Evolutionary conservation across 2,329 filamentous ascomycete species (phyloP).

Genomic region (Penicillium sp.): DNA sequence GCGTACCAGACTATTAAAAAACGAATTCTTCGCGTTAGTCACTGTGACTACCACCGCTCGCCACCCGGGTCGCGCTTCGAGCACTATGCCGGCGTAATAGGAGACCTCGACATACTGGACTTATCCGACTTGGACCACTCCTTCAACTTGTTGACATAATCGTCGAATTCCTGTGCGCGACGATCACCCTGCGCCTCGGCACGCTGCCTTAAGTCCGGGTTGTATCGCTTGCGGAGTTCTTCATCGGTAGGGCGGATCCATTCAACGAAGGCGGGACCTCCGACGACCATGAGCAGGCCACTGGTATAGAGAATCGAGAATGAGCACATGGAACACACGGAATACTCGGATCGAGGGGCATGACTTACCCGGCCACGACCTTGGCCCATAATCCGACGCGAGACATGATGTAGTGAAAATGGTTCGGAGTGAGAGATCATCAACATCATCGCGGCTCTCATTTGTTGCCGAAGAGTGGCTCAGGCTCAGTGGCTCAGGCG

Average conservation of each 20-base stretch:
- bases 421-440: conserved; percentile 10
- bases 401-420: conserved; percentile 39
- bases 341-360: conserved; percentile 6
- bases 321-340: neutral
- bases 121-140: conserved; percentile 89
- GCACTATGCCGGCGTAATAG: neutral
- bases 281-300: conserved; percentile 70
- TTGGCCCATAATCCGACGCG: conserved; percentile 58
- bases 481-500: conserved; percentile 13
- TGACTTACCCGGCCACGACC: conserved; percentile 67
- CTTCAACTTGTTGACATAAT: conserved; percentile 82
- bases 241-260: conserved; percentile 77
- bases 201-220: conserved; percentile 87
- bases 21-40: conserved; percentile 5
- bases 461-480: conserved; percentile 15
- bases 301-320: conserved; percentile 48
- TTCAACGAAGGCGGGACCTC: conserved; percentile 80
- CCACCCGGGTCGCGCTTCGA: neutral
- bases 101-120: conserved; percentile 63
- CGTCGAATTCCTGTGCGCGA: conserved; percentile 81
- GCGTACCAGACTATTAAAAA: conserved; percentile 42
- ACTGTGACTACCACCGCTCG: neutral
- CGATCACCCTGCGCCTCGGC: conserved; percentile 77
- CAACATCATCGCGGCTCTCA: conserved; percentile 20
- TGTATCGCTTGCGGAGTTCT: conserved; percentile 87